phyloP scores from a whole-genome alignment of 129 eudicot species.

The Artemisia argyi region DNA sequence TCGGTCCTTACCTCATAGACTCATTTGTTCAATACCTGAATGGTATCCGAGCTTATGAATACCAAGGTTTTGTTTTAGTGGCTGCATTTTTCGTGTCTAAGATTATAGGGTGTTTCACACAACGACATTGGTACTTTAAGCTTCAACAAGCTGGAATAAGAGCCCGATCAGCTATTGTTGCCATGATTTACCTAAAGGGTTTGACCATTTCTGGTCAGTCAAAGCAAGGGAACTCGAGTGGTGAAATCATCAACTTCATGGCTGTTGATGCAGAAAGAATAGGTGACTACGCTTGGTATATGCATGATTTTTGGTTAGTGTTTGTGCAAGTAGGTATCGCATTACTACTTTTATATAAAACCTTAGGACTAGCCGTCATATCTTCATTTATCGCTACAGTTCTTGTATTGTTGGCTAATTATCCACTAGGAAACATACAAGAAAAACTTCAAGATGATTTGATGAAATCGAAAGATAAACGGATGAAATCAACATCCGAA shows the following conservation, averaged over 20 bases:
- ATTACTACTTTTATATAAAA: constrained; percentile 52
- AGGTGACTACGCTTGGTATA: constrained; percentile 61
- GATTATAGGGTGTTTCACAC: constrained; percentile 61
- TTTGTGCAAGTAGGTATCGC: constrained; percentile 67
- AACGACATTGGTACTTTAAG: constrained; percentile 79
- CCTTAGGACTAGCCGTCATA: constrained; percentile 68
- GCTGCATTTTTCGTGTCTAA: constrained; percentile 65
- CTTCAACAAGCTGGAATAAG: constrained; percentile 68
- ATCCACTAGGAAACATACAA: constrained; percentile 59
- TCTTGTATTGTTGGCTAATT: constrained; percentile 61
- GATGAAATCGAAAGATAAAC: constrained; percentile 76
- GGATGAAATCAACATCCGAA: constrained; percentile 95
- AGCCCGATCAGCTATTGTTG: constrained; percentile 66
- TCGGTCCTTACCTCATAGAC: constrained; percentile 86
- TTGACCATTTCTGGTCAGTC: constrained; percentile 69
- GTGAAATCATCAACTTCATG: constrained; percentile 91
- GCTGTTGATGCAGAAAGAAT: constrained; percentile 90
- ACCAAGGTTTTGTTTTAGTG: constrained; percentile 68
- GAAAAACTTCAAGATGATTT: constrained; percentile 68
- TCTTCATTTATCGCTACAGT: constrained; percentile 65
- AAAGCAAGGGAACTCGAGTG: constrained; percentile 65
- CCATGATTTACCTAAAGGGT: constrained; percentile 73
- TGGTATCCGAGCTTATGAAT: constrained; percentile 44
- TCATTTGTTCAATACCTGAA: constrained; percentile 73
- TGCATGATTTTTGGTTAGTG: constrained; percentile 87